These are phyloP conservation scores for Coemansia sp. DNA, from an alignment of 192 early-diverging fungal species.

Conservation along the genomic window DNA sequence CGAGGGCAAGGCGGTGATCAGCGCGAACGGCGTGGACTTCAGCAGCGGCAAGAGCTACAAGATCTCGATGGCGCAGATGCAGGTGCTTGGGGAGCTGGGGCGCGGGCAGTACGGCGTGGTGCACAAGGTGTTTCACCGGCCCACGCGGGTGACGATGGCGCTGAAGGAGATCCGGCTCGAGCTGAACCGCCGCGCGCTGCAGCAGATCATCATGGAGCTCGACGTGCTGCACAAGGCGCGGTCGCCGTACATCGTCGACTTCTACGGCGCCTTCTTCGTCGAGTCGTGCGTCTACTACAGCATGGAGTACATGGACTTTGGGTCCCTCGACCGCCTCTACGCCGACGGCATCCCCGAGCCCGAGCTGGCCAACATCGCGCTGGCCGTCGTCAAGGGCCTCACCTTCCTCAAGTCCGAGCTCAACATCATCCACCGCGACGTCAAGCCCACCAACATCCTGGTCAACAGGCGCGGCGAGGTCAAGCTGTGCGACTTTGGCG, in stretches of 20 bases:
- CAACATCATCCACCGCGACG: slow-evolving; percentile 90
- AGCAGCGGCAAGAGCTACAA: slow-evolving; percentile 83
- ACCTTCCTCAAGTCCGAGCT: slow-evolving; percentile 86
- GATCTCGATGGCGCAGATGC: slow-evolving; percentile 86
- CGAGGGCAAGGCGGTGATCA: slow-evolving; percentile 87
- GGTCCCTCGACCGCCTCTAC: slow-evolving; percentile 87
- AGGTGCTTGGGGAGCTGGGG: slow-evolving; percentile 76
- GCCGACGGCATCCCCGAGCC: slow-evolving; percentile 78
- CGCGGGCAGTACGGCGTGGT: slow-evolving; percentile 95
- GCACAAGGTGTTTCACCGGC: slow-evolving; percentile 83
- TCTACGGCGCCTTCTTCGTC: slow-evolving; percentile 96
- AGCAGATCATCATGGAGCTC: slow-evolving; percentile 96
- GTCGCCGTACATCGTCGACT: slow-evolving; percentile 93
- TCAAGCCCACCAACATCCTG: slow-evolving; percentile 95
- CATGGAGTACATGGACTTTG: slow-evolving; percentile 99
- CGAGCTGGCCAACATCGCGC: slow-evolving; percentile 73
- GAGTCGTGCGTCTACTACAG: slow-evolving; percentile 97
- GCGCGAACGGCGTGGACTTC: slow-evolving; percentile 91
- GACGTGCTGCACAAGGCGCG: slow-evolving; percentile 87
- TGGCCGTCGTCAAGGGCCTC: slow-evolving; percentile 79
- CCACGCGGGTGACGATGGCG: slow-evolving; percentile 87
- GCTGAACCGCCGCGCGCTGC: slow-evolving; percentile 82
- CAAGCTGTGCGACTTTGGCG: slow-evolving; percentile 97
- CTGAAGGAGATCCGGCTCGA: slow-evolving; percentile 94
- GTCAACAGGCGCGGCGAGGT: slow-evolving; percentile 85